phyloP scores from a whole-genome alignment of 2,329 filamentous ascomycete species.

The Rhynchosporium graminicola region DNA sequence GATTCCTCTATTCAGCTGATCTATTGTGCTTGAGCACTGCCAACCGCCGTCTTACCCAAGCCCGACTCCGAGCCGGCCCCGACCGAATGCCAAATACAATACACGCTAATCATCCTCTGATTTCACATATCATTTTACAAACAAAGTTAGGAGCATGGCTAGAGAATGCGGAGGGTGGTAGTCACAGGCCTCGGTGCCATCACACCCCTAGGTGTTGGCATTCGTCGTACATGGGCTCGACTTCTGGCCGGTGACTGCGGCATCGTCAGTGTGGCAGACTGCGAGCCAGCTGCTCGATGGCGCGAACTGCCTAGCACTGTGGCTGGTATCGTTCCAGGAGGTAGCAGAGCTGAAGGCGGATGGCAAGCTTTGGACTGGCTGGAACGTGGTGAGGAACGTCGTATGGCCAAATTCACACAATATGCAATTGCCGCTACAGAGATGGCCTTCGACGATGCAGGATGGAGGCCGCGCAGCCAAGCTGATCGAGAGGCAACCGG shows the following conservation, averaged over 20 bases:
- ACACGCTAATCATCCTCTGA: too few species aligned
- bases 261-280: constrained; percentile 69
- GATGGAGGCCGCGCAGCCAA: constrained; percentile 57
- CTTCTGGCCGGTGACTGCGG: constrained; percentile 80
- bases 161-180: constrained; percentile 65
- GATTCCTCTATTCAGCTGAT: too few species aligned
- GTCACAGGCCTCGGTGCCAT: constrained; percentile 82
- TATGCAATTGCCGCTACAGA: constrained; percentile 85
- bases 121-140: not conserved
- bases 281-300: constrained; percentile 54
- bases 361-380: constrained; percentile 60
- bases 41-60: too few species aligned
- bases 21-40: too few species aligned
- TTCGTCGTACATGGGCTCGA: constrained; percentile 75
- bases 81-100: too few species aligned
- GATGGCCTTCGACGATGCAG: constrained; percentile 83
- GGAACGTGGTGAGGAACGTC: constrained; percentile 58
- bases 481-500: constrained; percentile 76
- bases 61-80: too few species aligned
- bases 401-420: constrained; percentile 89
- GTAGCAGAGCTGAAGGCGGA: constrained; percentile 45
- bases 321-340: constrained; percentile 75
- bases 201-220: constrained; percentile 80
- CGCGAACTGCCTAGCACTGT: constrained; percentile 78
- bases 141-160: constrained; percentile 27